Percentiles rank a stretch among this genome's conserved stretches.
Conservation (phyloP, 345 rosid species). For the Linum usitatissimum region DNA sequence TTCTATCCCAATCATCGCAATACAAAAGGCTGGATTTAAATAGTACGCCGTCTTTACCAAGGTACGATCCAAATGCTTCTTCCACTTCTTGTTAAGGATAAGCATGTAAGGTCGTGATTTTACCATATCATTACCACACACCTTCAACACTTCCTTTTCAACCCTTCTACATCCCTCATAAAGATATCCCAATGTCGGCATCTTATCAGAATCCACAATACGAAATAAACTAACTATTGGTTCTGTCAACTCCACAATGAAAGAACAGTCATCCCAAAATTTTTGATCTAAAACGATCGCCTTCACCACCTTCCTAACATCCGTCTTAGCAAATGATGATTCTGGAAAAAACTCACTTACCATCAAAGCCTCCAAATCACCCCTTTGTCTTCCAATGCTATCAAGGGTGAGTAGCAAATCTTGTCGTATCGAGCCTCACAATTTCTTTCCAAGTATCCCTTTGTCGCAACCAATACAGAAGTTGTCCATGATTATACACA, state of each 20-base stretch:
- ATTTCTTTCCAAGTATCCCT: not conserved
- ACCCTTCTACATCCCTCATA: not conserved
- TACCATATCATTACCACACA: no score
- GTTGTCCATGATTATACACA: no score
- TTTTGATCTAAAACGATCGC: not conserved
- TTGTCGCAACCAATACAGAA: slow-evolving; percentile 7
- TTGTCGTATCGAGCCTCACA: not conserved
- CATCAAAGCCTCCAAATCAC: not conserved
- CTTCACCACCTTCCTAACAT: not conserved
- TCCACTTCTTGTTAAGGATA: no score
- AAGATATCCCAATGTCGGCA: not conserved
- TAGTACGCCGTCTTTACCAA: no score
- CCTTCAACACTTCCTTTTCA: no score
- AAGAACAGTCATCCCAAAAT: slow-evolving; percentile 1
- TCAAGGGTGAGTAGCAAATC: not conserved
- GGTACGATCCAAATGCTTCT: no score
- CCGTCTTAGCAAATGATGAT: no score
- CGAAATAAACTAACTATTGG: not conserved
- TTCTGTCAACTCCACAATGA: not conserved
- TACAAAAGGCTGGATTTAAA: no score
- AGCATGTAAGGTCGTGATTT: no score
- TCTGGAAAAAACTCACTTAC: not conserved
- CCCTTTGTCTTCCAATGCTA: not conserved
- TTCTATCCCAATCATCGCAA: no score
- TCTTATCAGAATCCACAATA: slow-evolving; percentile 2